Evolutionary conservation across 2,329 filamentous ascomycete genomes (phyloP).

Genomic region (Colletotrichum kahawae): DNA sequence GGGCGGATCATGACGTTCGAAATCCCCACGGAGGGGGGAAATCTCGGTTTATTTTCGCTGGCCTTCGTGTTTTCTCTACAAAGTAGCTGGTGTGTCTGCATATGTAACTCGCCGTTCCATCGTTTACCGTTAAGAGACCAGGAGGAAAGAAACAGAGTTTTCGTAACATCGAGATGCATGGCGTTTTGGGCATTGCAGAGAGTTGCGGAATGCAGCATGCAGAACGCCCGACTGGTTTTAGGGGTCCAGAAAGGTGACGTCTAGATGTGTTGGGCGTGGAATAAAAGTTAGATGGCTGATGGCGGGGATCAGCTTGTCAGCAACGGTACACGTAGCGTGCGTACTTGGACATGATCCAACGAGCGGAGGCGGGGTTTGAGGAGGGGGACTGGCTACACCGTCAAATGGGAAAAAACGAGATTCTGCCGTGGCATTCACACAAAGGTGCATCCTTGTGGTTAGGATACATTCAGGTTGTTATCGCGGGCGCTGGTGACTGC

Average conservation of each 20-base stretch:
- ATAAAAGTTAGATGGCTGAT: background rate
- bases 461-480: background rate
- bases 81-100: background rate
- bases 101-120: background rate
- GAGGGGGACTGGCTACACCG: background rate
- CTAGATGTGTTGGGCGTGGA: background rate
- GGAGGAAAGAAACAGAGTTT: background rate
- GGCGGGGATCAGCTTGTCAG: slow-evolving; percentile 10
- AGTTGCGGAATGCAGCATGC: slow-evolving; percentile 1
- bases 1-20: background rate
- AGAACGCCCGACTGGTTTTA: background rate
- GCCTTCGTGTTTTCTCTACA: background rate
- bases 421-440: background rate
- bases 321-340: background rate
- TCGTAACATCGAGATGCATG: background rate
- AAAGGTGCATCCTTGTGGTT: background rate
- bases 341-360: background rate
- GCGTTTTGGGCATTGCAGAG: background rate
- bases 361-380: background rate
- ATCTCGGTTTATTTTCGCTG: background rate
- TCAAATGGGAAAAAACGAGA: background rate
- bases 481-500: background rate
- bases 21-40: background rate
- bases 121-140: background rate
- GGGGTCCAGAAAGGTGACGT: background rate